Evolutionary conservation across 306 rosid species (phyloP).

Genomic region (Acmispon strigosus): DNA sequence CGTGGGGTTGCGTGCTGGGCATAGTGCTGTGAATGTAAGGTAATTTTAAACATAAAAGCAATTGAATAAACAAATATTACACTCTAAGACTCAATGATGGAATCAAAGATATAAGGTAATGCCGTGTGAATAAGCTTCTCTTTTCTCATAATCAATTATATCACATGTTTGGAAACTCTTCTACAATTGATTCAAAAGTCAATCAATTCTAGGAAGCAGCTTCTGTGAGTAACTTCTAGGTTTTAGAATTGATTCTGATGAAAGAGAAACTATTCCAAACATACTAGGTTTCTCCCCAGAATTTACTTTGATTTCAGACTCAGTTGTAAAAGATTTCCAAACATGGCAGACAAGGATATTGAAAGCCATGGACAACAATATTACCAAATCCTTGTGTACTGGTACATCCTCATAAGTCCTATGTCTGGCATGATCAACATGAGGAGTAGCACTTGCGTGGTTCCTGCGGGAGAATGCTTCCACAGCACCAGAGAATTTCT

Average conservation of each 20-base stretch:
- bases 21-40: constrained; percentile 45
- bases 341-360: no score
- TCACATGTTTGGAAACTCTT: neutral
- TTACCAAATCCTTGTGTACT: constrained; percentile 65
- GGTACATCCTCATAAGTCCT: constrained; percentile 57
- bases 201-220: no score
- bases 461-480: constrained; percentile 76
- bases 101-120: no score
- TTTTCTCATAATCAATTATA: no score
- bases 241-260: no score
- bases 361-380: neutral
- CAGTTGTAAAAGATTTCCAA: no score
- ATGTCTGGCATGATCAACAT: constrained; percentile 46
- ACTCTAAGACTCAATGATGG: neutral
- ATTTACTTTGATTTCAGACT: no score
- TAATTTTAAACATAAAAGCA: neutral
- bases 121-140: no score
- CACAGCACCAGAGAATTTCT: constrained; percentile 79
- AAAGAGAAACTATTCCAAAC: no score
- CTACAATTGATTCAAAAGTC: no score
- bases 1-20: constrained; percentile 59
- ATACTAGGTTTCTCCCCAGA: no score
- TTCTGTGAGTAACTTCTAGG: no score
- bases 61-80: neutral
- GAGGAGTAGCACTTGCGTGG: constrained; percentile 58